These are phyloP conservation scores for Cicer judaicum DNA, from an alignment of 306 rosid species.

Conservation along the genomic window DNA sequence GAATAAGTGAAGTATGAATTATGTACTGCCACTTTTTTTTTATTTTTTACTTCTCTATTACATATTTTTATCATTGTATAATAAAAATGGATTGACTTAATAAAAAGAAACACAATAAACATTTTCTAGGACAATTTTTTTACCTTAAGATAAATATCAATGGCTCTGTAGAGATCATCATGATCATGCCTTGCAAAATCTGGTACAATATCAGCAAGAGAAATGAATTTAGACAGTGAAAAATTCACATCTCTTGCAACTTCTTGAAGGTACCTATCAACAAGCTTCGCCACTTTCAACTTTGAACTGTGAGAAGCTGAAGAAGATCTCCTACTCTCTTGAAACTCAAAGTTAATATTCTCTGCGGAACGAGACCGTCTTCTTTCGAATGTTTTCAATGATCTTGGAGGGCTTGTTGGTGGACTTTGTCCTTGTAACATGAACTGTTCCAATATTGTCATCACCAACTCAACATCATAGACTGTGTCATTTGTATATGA, in stretches of 20 bases:
- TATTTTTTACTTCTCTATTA: slow-evolving; percentile 9
- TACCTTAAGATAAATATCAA: slow-evolving; percentile 94
- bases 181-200: slow-evolving; percentile 94
- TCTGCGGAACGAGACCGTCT: slow-evolving; percentile 96
- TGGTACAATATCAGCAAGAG: slow-evolving; percentile 82
- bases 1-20: slow-evolving; percentile 59
- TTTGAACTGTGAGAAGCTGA: slow-evolving; percentile 94
- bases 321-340: slow-evolving; percentile 91
- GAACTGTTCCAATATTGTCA: slow-evolving; percentile 79
- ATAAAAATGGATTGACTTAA: slow-evolving; percentile 37
- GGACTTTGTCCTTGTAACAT: slow-evolving; percentile 90
- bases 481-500: slow-evolving; percentile 54
- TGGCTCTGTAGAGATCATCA: slow-evolving; percentile 95
- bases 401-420: slow-evolving; percentile 85
- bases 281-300: slow-evolving; percentile 87
- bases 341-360: slow-evolving; percentile 85
- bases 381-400: slow-evolving; percentile 66
- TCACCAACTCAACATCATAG: slow-evolving; percentile 81
- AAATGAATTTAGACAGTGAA: slow-evolving; percentile 72
- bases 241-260: slow-evolving; percentile 79
- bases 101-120: slow-evolving; percentile 28
- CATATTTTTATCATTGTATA: slow-evolving; percentile 29
- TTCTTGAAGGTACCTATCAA: slow-evolving; percentile 88
- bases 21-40: slow-evolving; percentile 21
- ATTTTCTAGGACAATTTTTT: slow-evolving; percentile 35